A percentile compares a stretch with the other conserved stretches of the same genome.
Evolutionary conservation across 257 asterid species (phyloP).

Genomic region (Fraxinus cuspidata): DNA sequence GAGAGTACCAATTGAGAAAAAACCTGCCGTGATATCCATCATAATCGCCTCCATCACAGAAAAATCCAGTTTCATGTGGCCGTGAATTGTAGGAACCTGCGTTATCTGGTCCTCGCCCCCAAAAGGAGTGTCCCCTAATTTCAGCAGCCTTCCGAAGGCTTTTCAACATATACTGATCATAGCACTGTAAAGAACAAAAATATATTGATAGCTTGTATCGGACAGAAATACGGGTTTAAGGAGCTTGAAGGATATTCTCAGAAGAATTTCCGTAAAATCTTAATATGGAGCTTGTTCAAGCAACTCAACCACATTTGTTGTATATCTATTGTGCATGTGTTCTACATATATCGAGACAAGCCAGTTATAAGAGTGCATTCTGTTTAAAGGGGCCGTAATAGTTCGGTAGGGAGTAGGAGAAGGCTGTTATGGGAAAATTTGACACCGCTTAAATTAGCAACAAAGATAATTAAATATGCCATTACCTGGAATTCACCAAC

Average conservation of each 20-base stretch:
- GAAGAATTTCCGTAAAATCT: neutral
- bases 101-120: constrained; percentile 78
- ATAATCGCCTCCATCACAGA: constrained; percentile 71
- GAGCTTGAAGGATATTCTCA: neutral
- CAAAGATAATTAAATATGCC: neutral
- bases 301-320: neutral
- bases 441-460: neutral
- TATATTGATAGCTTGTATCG: neutral
- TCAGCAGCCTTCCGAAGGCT: constrained; percentile 74
- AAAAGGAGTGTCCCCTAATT: constrained; percentile 71
- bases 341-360: neutral
- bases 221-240: neutral
- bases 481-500: constrained; percentile 92
- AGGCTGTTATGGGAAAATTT: neutral
- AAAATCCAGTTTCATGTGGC: constrained; percentile 67
- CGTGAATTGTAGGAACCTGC: constrained; percentile 62
- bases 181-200: constrained; percentile 59
- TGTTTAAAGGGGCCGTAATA: neutral
- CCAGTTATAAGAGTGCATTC: neutral
- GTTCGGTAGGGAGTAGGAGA: neutral
- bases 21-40: constrained; percentile 67
- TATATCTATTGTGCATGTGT: neutral
- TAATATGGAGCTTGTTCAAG: neutral
- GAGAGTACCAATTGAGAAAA: constrained; percentile 67
- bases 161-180: constrained; percentile 76